Percentiles rank a stretch among this genome's conserved stretches.
phyloP scores from a whole-genome alignment of 2,329 filamentous ascomycete species.

The Furcasterigmium sp. region DNA sequence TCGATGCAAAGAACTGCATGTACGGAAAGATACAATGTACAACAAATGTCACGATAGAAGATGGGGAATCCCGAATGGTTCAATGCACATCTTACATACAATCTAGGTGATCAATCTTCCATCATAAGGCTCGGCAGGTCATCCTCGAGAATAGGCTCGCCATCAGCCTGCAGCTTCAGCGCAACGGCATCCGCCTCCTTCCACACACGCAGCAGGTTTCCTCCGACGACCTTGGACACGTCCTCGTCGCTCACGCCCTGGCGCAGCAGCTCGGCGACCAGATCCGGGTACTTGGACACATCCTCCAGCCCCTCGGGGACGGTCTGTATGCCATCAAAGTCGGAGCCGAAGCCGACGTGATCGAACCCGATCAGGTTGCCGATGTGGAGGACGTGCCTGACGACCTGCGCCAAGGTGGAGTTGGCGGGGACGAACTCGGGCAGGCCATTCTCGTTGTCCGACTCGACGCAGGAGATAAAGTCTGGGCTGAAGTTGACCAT shows the following conservation, averaged over 20 bases:
- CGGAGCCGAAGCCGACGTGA: slow-evolving; percentile 41
- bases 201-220: slow-evolving; percentile 84
- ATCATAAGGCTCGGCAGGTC: slow-evolving; percentile 26
- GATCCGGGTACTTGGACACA: slow-evolving; percentile 74
- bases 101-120: slow-evolving; percentile 6
- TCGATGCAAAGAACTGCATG: no score
- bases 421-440: slow-evolving; percentile 64
- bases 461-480: slow-evolving; percentile 71
- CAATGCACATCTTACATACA: slow-evolving; percentile 7
- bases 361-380: slow-evolving; percentile 80
- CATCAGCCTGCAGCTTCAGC: slow-evolving; percentile 54
- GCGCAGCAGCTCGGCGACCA: slow-evolving; percentile 69
- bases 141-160: slow-evolving; percentile 50
- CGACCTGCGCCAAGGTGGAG: slow-evolving; percentile 71
- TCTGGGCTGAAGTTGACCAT: slow-evolving; percentile 88
- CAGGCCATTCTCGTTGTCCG: slow-evolving; percentile 55
- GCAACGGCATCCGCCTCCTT: slow-evolving; percentile 70
- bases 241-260: slow-evolving; percentile 71
- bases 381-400: slow-evolving; percentile 75
- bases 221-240: slow-evolving; percentile 68
- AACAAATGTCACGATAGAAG: slow-evolving; percentile 11
- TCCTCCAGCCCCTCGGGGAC: slow-evolving; percentile 76
- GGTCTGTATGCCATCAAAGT: slow-evolving; percentile 60
- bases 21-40: slow-evolving; percentile 25
- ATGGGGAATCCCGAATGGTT: no score